Evolutionary conservation across 148 eudicot species (phyloP).

Genomic region (Rhododendron vialii): DNA sequence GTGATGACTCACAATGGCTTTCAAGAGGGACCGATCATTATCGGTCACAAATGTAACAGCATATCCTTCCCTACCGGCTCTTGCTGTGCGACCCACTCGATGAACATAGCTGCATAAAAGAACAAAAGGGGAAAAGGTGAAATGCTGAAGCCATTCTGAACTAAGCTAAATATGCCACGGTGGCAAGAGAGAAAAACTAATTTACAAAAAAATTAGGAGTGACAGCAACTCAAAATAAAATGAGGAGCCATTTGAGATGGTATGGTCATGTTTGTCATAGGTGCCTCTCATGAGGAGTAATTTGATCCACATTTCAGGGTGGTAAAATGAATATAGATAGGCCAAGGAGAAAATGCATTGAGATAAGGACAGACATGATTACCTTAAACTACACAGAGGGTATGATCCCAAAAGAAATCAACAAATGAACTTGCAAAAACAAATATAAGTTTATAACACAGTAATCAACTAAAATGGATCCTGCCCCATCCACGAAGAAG

Average conservation of each 20-base stretch:
- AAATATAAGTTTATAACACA: neutral
- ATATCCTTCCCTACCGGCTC: constrained; percentile 91
- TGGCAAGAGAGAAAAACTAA: neutral
- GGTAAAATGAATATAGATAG: neutral
- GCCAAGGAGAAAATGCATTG: neutral
- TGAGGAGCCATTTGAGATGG: neutral
- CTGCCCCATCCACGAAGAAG: neutral
- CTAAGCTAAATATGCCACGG: neutral
- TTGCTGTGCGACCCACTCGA: constrained; percentile 99
- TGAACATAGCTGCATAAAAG: constrained; percentile 60
- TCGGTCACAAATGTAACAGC: constrained; percentile 95
- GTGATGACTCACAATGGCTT: constrained; percentile 59
- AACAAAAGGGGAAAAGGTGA: neutral
- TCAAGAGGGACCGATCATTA: constrained; percentile 79
- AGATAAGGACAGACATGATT: neutral
- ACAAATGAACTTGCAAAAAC: neutral
- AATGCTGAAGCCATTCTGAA: neutral
- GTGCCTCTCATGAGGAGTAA: neutral
- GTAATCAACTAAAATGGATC: neutral
- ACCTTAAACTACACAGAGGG: neutral
- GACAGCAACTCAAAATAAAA: neutral
- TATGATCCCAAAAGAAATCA: neutral
- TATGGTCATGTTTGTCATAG: neutral
- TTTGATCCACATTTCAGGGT: neutral
- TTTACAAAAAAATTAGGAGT: neutral